Percentiles rank a stretch among this genome's conserved stretches.
Conservation (phyloP, 169 alveolate species). For the Neospora caninum region DNA sequence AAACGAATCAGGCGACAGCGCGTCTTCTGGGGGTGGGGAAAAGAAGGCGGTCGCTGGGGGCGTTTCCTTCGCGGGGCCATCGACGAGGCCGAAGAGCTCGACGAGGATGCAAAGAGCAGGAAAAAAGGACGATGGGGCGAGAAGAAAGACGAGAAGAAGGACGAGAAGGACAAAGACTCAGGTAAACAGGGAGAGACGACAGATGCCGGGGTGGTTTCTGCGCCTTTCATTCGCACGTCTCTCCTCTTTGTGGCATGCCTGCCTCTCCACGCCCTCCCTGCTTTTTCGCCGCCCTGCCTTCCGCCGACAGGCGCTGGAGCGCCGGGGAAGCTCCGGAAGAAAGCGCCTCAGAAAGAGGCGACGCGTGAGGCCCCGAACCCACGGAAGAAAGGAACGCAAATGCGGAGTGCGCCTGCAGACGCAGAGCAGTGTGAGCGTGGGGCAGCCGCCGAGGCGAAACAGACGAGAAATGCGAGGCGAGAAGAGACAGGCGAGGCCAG, state of each 20-base stretch:
- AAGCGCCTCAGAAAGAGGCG: neutral
- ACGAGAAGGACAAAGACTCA: too few relatives aligned
- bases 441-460: too few relatives aligned
- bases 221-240: slow-evolving; percentile 3
- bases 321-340: neutral
- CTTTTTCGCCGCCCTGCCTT: neutral
- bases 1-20: neutral
- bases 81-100: neutral
- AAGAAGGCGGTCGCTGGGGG: neutral
- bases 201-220: neutral
- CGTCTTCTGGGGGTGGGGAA: neutral
- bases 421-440: neutral
- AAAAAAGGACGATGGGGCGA: neutral
- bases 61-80: neutral
- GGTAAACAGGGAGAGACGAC: neutral
- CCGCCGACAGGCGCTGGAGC: neutral
- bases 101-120: neutral
- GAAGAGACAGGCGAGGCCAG: too few relatives aligned
- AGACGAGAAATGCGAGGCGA: too few relatives aligned
- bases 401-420: neutral
- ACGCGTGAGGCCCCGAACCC: neutral
- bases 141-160: neutral
- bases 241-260: neutral
- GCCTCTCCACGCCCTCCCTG: slow-evolving; percentile 23
- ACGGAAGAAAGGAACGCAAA: neutral